Percentiles rank a stretch among this genome's conserved stretches.
These are phyloP conservation scores for Penicillium griseofulvum DNA, from an alignment of 2,329 filamentous ascomycete species.

Conservation along the genomic window DNA sequence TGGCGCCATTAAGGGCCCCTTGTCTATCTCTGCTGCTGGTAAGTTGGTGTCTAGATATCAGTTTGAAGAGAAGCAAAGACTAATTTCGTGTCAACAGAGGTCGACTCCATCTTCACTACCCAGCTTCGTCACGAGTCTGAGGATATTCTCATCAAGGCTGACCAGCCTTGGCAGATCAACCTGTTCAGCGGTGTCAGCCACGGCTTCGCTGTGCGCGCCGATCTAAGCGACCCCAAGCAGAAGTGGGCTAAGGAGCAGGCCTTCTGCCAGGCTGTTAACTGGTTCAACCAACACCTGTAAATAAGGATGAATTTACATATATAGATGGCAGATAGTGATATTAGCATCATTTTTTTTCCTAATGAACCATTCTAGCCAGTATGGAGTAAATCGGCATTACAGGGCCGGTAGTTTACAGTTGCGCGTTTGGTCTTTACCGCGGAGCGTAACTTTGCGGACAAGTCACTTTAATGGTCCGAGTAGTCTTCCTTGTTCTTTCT, in stretches of 20 bases:
- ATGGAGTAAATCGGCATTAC: background rate
- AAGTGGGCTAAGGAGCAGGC: conserved; percentile 78
- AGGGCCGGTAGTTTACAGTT: background rate
- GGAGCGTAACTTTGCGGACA: conserved; percentile 3
- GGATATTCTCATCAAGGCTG: conserved; percentile 57
- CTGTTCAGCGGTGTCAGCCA: conserved; percentile 70
- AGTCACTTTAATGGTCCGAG: background rate
- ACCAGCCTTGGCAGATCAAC: conserved; percentile 70
- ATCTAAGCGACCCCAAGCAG: conserved; percentile 56
- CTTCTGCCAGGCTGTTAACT: conserved; percentile 71
- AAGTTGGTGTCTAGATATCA: conserved; percentile 17
- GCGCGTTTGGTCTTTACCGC: conserved; percentile 5
- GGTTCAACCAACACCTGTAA: conserved; percentile 67
- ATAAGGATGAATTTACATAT: background rate
- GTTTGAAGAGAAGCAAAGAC: background rate
- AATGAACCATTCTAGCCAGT: background rate
- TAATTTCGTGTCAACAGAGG: conserved; percentile 46
- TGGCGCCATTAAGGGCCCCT: conserved; percentile 61
- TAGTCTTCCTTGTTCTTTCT: background rate
- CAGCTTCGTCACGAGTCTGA: conserved; percentile 65
- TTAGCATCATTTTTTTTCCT: background rate
- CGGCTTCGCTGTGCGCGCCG: conserved; percentile 71
- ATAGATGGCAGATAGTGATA: background rate
- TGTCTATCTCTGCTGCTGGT: conserved; percentile 62
- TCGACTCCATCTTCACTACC: conserved; percentile 63